These are phyloP conservation scores for Xylaria sp. DNA, from an alignment of 2,329 filamentous ascomycete species.

Conservation along the genomic window DNA sequence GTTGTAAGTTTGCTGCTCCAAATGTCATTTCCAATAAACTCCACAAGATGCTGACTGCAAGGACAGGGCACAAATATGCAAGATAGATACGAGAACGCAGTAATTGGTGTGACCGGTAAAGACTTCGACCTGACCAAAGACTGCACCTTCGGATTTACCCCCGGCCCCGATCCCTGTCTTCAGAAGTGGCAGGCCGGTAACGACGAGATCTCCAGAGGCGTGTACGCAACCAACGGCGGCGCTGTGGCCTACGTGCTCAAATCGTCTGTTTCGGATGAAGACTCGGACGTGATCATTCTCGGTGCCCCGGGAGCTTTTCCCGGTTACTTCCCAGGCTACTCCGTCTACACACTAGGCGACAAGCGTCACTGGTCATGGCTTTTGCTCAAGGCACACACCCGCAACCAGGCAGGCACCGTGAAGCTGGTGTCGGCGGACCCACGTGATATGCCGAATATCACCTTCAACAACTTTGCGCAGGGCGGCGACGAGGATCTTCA, in stretches of 20 bases:
- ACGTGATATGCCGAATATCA: constrained; percentile 67
- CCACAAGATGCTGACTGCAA: constrained; percentile 51
- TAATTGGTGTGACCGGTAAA: constrained; percentile 42
- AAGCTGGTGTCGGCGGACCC: constrained; percentile 66
- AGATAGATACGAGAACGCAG: constrained; percentile 29
- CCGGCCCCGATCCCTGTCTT: constrained; percentile 50
- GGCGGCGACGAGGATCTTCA: constrained; percentile 60
- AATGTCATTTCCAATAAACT: constrained; percentile 51
- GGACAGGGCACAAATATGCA: constrained; percentile 31
- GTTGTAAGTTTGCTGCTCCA: constrained; percentile 70
- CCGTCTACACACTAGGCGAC: constrained; percentile 47
- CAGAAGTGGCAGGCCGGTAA: constrained; percentile 45
- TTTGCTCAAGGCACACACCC: constrained; percentile 67
- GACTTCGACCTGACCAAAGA: constrained; percentile 44
- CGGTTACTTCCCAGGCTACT: constrained; percentile 31
- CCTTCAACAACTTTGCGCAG: constrained; percentile 64
- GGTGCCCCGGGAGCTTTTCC: constrained; percentile 22
- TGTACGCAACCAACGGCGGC: constrained; percentile 57
- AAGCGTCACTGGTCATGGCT: constrained; percentile 49
- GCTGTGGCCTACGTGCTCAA: constrained; percentile 55
- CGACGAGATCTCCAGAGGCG: constrained; percentile 34
- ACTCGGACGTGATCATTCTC: constrained; percentile 39
- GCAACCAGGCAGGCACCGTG: constrained; percentile 67
- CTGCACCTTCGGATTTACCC: constrained; percentile 46
- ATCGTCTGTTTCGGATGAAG: constrained; percentile 42